Conservation (phyloP, 2,329 filamentous ascomycete species). For the Paraphaeosphaeria minitans region DNA sequence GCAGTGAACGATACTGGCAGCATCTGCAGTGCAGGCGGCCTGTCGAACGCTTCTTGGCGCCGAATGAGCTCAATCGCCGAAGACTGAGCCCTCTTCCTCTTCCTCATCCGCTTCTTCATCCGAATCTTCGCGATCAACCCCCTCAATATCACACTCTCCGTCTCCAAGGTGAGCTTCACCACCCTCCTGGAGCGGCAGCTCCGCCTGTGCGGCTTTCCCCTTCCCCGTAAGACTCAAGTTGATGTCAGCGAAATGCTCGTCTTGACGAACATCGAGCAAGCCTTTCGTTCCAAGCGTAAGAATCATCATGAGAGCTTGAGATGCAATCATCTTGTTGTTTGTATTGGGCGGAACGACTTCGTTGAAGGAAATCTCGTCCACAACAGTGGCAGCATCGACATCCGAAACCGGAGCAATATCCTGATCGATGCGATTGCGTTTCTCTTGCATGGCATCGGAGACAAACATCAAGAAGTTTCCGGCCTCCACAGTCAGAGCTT, state of each 20-base stretch:
- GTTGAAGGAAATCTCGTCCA: conserved; percentile 65
- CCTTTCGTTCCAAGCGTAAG: conserved; percentile 60
- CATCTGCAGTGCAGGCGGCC: too few species aligned
- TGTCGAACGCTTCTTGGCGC: not conserved
- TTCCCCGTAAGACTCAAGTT: conserved; percentile 31
- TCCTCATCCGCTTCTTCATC: conserved; percentile 17
- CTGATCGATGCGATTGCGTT: conserved; percentile 24
- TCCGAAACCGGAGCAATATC: conserved; percentile 22
- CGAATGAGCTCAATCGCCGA: conserved; percentile 22
- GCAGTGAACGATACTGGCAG: too few species aligned
- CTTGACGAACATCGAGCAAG: conserved; percentile 67
- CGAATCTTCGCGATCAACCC: conserved; percentile 18
- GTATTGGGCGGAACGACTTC: conserved; percentile 66
- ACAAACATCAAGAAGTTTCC: conserved; percentile 69
- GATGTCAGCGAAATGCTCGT: conserved; percentile 50
- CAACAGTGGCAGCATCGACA: conserved; percentile 36
- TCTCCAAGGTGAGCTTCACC: not conserved
- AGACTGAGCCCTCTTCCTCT: conserved; percentile 28
- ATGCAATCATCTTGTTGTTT: conserved; percentile 66
- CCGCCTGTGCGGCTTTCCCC: conserved; percentile 23
- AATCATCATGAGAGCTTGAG: conserved; percentile 54
- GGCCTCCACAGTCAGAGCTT: conserved; percentile 63
- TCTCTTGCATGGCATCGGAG: conserved; percentile 51
- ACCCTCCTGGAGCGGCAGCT: conserved; percentile 14
- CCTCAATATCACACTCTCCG: conserved; percentile 9